phyloP scores from a whole-genome alignment of 371 early-diverging fungal species.

The Phascolomyces articulosus region DNA sequence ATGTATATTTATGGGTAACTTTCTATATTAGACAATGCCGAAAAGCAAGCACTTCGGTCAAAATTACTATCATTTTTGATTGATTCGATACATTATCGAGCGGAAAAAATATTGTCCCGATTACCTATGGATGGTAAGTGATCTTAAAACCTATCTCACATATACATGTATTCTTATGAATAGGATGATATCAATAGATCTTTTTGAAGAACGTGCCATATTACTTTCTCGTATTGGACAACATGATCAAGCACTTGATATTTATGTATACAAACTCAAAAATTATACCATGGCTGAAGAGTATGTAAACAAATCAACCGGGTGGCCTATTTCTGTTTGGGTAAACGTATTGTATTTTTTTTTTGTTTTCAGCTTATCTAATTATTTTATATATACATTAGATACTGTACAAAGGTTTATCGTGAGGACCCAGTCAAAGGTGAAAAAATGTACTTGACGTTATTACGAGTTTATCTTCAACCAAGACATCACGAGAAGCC shows the following conservation, averaged over 20 bases:
- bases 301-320: slow-evolving; percentile 35
- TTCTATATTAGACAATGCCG: background rate
- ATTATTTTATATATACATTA: slow-evolving; percentile 16
- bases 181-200: slow-evolving; percentile 39
- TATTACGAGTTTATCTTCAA: slow-evolving; percentile 65
- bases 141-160: background rate
- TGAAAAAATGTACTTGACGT: slow-evolving; percentile 67
- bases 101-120: slow-evolving; percentile 74
- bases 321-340: background rate
- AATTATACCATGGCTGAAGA: slow-evolving; percentile 80
- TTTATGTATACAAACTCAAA: slow-evolving; percentile 79
- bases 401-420: slow-evolving; percentile 77
- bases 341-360: background rate
- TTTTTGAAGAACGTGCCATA: slow-evolving; percentile 85
- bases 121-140: slow-evolving; percentile 72
- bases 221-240: slow-evolving; percentile 83
- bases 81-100: slow-evolving; percentile 69
- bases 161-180: background rate
- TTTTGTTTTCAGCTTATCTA: background rate
- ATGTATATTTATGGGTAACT: background rate
- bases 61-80: slow-evolving; percentile 69
- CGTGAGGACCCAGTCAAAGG: slow-evolving; percentile 52
- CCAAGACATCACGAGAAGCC: slow-evolving; percentile 57
- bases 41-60: slow-evolving; percentile 22
- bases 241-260: slow-evolving; percentile 85